These are phyloP conservation scores for Apiotrichum siamense DNA, from an alignment of 1,284 basidiomycete genomes.

Conservation along the genomic window DNA sequence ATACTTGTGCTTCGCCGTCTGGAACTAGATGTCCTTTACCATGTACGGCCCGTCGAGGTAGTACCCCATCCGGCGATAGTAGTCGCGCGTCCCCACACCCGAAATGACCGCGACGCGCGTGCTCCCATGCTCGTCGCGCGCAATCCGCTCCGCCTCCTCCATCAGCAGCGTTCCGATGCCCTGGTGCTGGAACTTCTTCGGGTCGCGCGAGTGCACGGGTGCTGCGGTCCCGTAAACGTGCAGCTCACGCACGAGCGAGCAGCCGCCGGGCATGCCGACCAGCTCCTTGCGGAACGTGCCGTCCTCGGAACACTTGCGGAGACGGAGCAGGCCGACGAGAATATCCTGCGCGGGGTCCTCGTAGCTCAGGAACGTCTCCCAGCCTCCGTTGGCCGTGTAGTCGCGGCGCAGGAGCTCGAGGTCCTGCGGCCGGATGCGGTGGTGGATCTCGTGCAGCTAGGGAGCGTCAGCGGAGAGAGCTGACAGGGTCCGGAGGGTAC, in stretches of 20 bases:
- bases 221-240: conserved; percentile 99
- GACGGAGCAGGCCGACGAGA: conserved; percentile 82
- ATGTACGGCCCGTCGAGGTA: conserved; percentile 95
- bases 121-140: conserved; percentile 95
- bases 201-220: conserved; percentile 92
- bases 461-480: conserved; percentile 3
- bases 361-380: conserved; percentile 99
- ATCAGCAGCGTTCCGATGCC: conserved; percentile 96
- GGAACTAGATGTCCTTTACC: conserved; percentile 69
- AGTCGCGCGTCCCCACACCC: conserved; percentile 88
- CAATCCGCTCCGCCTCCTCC: conserved; percentile 98
- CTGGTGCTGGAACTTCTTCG: conserved; percentile 97
- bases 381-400: conserved; percentile 94
- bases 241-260: conserved; percentile 91
- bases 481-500: conserved; percentile 38
- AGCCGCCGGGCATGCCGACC: conserved; percentile 66
- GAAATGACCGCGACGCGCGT: conserved; percentile 82
- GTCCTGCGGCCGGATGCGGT: conserved; percentile 92
- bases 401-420: conserved; percentile 96
- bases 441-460: conserved; percentile 97
- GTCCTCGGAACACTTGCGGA: conserved; percentile 92
- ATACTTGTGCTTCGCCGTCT: neutral
- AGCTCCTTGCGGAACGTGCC: conserved; percentile 95
- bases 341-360: conserved; percentile 98
- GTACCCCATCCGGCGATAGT: conserved; percentile 89